Base-by-base conservation (phyloP, 2,329 filamentous ascomycete genomes). In the Cytospora leucostoma region DNA sequence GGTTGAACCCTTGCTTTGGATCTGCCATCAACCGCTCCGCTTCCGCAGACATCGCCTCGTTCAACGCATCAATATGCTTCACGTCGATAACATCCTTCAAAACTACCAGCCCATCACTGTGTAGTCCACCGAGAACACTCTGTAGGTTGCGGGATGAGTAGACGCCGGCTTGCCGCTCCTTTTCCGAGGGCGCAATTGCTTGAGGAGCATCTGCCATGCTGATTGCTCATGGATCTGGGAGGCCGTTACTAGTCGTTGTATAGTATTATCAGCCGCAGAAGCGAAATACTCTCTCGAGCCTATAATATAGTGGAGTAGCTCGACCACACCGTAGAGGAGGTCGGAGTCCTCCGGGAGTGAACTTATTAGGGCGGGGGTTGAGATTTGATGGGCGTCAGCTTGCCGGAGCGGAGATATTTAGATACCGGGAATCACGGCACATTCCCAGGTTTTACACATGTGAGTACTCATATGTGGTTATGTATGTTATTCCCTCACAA, bases 31-130 rank as follows among this genome's bases (percentile, higher is more conserved):
- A 65, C 33, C 33, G 38, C 6, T 68, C 66, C 8, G 68, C 69
- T 4, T 71, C 69, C 2, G 44, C 53, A 40, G 62, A 64, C 69
- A 70, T 71, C 32, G 49, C 51, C 6, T 27, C 19, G 32, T 67
- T 68, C 32, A 71, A 33, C 13, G 65, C 56, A 27, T 70, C 68
- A 50, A 71, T 56, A 38, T 68, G 63, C 0, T 61, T 60, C 12
- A 65, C 56, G 27, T 66, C 56, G 15, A 71, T 61, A 33, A 71
- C 68, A 34, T 61, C 65, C 35, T 64, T 67, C 35, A 71, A 58
- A 3, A 71, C 68, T 3, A 70, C 69, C 2, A 71, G 58, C 4
- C 70, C 70, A 56, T 71, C 70, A 32, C 66, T 67, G 52, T 70
- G 65, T 47, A 71, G 47, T 1, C 67, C 69, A 10, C 62, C 67